These are phyloP conservation scores for Psilocybe cyanescens DNA, from an alignment of 768 basidiomycete genomes.

Conservation along the genomic window DNA sequence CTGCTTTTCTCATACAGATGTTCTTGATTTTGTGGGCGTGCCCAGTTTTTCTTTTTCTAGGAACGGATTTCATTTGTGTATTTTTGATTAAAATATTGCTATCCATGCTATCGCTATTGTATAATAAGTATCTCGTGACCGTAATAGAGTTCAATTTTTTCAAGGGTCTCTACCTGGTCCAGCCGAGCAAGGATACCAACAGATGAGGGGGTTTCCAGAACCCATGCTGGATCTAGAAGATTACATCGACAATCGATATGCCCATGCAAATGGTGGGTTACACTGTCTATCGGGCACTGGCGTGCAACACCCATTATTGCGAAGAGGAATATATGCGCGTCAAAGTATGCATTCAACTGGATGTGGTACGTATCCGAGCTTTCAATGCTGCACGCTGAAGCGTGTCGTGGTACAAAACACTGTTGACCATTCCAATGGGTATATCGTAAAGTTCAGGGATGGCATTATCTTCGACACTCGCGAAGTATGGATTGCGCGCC, in stretches of 20 bases:
- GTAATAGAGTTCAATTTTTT: background rate
- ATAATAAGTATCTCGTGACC: slow-evolving; percentile 7
- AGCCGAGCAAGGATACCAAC: no score
- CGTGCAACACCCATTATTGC: no score
- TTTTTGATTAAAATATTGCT: slow-evolving; percentile 4
- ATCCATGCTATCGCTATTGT: slow-evolving; percentile 15
- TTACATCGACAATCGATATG: no score
- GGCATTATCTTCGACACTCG: slow-evolving; percentile 46
- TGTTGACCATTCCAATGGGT: slow-evolving; percentile 81
- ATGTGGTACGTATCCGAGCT: background rate
- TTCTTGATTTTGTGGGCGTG: background rate
- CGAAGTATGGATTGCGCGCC: slow-evolving; percentile 51
- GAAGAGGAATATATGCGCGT: background rate
- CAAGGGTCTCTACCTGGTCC: no score
- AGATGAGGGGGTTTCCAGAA: no score
- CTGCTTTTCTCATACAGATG: background rate
- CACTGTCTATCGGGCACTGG: no score
- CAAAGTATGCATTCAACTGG: background rate
- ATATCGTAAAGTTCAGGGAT: slow-evolving; percentile 79
- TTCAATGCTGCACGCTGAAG: slow-evolving; percentile 8
- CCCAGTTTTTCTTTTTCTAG: no score
- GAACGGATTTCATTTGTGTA: background rate
- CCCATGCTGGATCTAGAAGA: no score
- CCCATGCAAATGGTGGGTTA: no score
- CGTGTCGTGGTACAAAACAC: slow-evolving; percentile 56